Percentiles rank a stretch among this genome's conserved stretches.
phyloP scores from a whole-genome alignment of 2,329 filamentous ascomycete species.

The Xylariaceae sp. region DNA sequence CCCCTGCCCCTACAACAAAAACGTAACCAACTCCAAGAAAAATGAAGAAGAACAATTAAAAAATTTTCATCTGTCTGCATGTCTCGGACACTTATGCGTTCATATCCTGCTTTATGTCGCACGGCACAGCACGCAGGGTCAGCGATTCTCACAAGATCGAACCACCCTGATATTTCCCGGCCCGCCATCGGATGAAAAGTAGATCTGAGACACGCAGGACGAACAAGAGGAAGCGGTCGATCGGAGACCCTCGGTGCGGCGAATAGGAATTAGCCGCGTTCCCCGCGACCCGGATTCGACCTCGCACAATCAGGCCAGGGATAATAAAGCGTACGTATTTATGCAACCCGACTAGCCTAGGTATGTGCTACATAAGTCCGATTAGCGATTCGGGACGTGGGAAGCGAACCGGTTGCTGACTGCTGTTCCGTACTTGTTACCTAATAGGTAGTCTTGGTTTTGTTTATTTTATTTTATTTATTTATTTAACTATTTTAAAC shows the following conservation, averaged over 20 bases:
- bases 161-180: neutral
- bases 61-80: neutral
- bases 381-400: neutral
- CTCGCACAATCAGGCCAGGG: neutral
- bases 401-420: neutral
- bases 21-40: too few relatives aligned
- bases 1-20: too few relatives aligned
- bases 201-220: neutral
- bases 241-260: neutral
- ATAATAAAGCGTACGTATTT: neutral
- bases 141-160: neutral
- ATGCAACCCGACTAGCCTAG: neutral
- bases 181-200: neutral
- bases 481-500: too few relatives aligned
- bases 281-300: neutral
- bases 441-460: too few relatives aligned
- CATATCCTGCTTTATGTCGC: slow-evolving; percentile 2
- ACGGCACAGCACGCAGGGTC: neutral
- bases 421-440: neutral
- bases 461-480: too few relatives aligned
- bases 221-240: neutral
- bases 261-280: neutral
- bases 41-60: neutral
- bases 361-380: too few relatives aligned
- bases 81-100: slow-evolving; percentile 14